A percentile compares a stretch with the other conserved stretches of the same genome.
These are phyloP conservation scores for Candida vaughaniae DNA, from an alignment of 805 yeast species.

Conservation along the genomic window DNA sequence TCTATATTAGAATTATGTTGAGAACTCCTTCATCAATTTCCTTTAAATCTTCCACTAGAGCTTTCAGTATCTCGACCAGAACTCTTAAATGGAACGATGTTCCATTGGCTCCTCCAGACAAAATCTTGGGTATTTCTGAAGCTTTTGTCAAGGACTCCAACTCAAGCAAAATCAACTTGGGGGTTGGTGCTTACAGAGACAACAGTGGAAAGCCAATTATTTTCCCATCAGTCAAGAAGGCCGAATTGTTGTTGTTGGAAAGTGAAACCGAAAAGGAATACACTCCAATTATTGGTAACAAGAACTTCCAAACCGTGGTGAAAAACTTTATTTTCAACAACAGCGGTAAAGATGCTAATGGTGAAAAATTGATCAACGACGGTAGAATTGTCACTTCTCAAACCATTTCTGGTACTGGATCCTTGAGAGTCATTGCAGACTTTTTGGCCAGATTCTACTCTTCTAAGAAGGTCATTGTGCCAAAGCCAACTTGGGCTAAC, in stretches of 20 bases:
- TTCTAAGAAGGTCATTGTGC: slow-evolving; percentile 60
- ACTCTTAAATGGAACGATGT: slow-evolving; percentile 31
- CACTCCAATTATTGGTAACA: slow-evolving; percentile 81
- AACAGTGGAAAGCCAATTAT: slow-evolving; percentile 86
- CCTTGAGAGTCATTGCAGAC: slow-evolving; percentile 80
- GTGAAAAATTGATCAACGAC: slow-evolving; percentile 53
- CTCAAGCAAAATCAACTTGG: slow-evolving; percentile 59
- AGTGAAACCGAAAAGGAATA: slow-evolving; percentile 73
- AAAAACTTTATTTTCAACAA: slow-evolving; percentile 71
- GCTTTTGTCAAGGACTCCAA: slow-evolving; percentile 67
- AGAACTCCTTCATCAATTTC: slow-evolving; percentile 2
- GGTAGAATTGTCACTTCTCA: slow-evolving; percentile 79
- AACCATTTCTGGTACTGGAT: slow-evolving; percentile 94
- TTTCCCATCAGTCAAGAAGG: slow-evolving; percentile 69
- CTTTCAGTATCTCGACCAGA: slow-evolving; percentile 11
- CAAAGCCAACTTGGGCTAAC: slow-evolving; percentile 94
- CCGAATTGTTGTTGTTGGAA: slow-evolving; percentile 53
- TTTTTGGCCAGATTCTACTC: slow-evolving; percentile 64
- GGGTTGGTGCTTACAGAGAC: slow-evolving; percentile 94
- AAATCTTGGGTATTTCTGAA: slow-evolving; percentile 77
- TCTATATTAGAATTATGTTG: slow-evolving; percentile 5
- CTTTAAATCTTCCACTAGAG: slow-evolving; percentile 10
- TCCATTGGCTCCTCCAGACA: slow-evolving; percentile 74
- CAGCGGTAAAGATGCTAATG: slow-evolving; percentile 49
- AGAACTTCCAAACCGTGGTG: slow-evolving; percentile 64